Percentiles rank a stretch among this genome's conserved stretches.
Evolutionary conservation across 495 filamentous ascomycete species (phyloP).

Genomic region (Saxophila tyrrhenica): DNA sequence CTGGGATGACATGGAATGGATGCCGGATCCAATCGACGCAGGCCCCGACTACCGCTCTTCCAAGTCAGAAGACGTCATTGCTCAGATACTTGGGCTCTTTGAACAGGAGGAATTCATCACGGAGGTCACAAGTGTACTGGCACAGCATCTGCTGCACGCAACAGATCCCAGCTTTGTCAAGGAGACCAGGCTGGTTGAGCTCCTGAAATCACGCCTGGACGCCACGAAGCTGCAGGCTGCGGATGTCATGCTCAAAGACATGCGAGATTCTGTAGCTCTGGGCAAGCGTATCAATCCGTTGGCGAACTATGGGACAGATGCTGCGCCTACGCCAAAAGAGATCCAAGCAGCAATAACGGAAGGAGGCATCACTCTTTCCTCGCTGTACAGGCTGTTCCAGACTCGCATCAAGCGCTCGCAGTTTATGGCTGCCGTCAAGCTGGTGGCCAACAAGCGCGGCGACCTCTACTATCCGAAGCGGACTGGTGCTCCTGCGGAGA

Average conservation of each 20-base stretch:
- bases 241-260: slow-evolving; percentile 93
- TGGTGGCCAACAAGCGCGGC: slow-evolving; percentile 11
- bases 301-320: slow-evolving; percentile 12
- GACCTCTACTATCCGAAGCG: slow-evolving; percentile 15
- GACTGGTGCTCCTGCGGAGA: slow-evolving; percentile 2
- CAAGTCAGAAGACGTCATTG: slow-evolving; percentile 86
- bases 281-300: slow-evolving; percentile 38
- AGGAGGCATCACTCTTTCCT: slow-evolving; percentile 23
- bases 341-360: slow-evolving; percentile 25
- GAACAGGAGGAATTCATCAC: slow-evolving; percentile 88
- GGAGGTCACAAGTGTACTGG: slow-evolving; percentile 77
- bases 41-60: slow-evolving; percentile 80
- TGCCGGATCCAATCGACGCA: slow-evolving; percentile 85
- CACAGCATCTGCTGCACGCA: slow-evolving; percentile 59
- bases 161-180: slow-evolving; percentile 60
- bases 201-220: slow-evolving; percentile 82
- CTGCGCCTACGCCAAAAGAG: slow-evolving; percentile 30
- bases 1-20: slow-evolving; percentile 85
- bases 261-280: slow-evolving; percentile 55
- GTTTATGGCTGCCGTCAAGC: slow-evolving; percentile 10
- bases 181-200: slow-evolving; percentile 69
- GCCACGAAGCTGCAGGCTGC: slow-evolving; percentile 75
- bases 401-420: slow-evolving; percentile 6
- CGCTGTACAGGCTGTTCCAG: slow-evolving; percentile 5
- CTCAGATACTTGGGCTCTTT: slow-evolving; percentile 74